Evolutionary conservation across 306 rosid species (phyloP).

Genomic region (Inga laurina): DNA sequence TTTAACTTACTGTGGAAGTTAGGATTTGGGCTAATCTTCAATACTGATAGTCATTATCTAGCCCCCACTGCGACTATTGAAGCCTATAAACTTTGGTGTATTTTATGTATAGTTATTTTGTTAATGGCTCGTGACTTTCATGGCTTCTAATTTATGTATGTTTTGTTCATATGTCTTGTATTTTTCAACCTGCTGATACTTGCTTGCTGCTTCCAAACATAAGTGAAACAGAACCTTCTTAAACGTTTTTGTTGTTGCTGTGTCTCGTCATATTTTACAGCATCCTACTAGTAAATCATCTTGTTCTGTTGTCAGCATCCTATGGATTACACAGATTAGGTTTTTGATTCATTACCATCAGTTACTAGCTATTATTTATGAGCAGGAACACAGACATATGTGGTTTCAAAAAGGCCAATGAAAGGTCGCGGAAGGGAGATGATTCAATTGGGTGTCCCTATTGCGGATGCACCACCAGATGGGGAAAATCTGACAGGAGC

Average conservation of each 20-base stretch:
- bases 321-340: neutral
- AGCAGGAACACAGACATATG: conserved; percentile 65
- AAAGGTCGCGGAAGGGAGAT: conserved; percentile 88
- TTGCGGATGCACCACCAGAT: conserved; percentile 65
- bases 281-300: neutral
- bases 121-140: too few relatives aligned
- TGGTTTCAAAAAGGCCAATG: conserved; percentile 69
- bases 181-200: neutral
- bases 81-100: too few relatives aligned
- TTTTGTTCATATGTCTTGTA: too few relatives aligned
- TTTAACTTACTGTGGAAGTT: neutral
- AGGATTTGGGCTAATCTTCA: neutral
- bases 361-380: conserved; percentile 28
- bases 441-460: conserved; percentile 75
- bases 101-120: too few relatives aligned
- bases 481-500: conserved; percentile 59
- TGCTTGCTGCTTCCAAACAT: neutral
- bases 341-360: neutral
- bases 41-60: too few relatives aligned
- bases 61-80: too few relatives aligned
- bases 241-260: neutral
- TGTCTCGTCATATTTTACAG: neutral
- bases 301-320: conserved; percentile 10
- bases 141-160: too few relatives aligned
- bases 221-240: neutral